phyloP scores from a whole-genome alignment of 306 rosid species.

The Quercus aquifolioides region DNA sequence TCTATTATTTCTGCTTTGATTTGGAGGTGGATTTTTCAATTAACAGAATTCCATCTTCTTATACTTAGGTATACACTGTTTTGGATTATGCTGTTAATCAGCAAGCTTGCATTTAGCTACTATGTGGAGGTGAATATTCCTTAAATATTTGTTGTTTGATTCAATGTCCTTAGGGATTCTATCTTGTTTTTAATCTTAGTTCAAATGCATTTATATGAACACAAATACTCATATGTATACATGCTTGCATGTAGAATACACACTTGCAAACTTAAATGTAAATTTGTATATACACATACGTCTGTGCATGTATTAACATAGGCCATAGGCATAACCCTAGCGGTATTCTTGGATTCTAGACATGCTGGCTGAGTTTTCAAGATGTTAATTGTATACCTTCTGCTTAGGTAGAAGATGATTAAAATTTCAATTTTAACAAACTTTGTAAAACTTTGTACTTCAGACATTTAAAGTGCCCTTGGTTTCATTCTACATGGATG shows the following conservation, averaged over 20 bases:
- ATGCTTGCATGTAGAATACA: not conserved
- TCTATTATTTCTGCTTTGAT: constrained; percentile 6
- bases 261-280: not conserved
- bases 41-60: constrained; percentile 21
- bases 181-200: not conserved
- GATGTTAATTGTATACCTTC: not conserved
- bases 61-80: constrained; percentile 81
- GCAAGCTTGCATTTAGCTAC: constrained; percentile 97
- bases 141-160: not conserved
- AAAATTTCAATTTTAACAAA: no score
- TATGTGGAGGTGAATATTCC: constrained; percentile 79
- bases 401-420: not conserved
- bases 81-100: constrained; percentile 86
- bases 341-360: not conserved
- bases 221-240: not conserved
- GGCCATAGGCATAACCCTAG: not conserved
- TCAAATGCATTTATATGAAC: not conserved
- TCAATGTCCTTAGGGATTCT: not conserved
- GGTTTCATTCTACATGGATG: no score
- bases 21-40: constrained; percentile 6
- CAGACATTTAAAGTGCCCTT: no score
- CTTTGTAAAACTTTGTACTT: no score
- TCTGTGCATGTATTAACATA: not conserved
- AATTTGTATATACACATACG: not conserved
- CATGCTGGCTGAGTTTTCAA: not conserved